These are phyloP conservation scores for Glycyrrhiza uralensis DNA, from an alignment of 306 rosid species.

Conservation along the genomic window DNA sequence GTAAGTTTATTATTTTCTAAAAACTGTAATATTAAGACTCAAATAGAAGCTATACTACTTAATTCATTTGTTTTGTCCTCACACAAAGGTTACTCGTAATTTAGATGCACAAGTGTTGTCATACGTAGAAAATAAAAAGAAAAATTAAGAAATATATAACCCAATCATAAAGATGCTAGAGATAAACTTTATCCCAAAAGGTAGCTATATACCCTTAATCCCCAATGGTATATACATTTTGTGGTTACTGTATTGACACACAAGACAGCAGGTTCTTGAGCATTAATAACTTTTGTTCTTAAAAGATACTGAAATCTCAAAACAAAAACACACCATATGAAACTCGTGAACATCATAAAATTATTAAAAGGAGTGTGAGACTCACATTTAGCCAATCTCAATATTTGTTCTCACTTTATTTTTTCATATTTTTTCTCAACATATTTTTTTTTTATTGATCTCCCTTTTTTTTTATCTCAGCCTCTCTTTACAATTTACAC, in stretches of 20 bases:
- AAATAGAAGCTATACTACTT: not conserved
- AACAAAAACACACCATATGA: not conserved
- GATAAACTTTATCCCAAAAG: not conserved
- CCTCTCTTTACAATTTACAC: no score
- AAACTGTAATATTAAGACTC: no score
- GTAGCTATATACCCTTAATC: no score
- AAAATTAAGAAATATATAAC: no score
- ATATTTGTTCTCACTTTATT: no score
- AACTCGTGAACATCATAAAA: slow-evolving; percentile 31
- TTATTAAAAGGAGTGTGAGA: not conserved
- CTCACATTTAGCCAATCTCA: not conserved
- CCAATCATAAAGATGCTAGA: not conserved
- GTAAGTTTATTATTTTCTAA: no score
- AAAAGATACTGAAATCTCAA: not conserved
- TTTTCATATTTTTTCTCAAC: not conserved
- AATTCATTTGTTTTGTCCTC: not conserved
- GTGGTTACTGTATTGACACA: slow-evolving; percentile 22
- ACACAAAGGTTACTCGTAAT: not conserved
- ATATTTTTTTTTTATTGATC: no score
- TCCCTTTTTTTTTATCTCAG: no score
- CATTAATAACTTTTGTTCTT: slow-evolving; percentile 1
- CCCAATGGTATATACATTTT: not conserved
- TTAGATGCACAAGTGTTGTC: not conserved
- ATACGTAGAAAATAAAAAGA: not conserved
- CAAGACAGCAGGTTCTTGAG: not conserved